Percentiles rank a stretch among this genome's conserved stretches.
Evolutionary conservation across 2,329 filamentous ascomycete species (phyloP).

Genomic region (Cordyceps cicadae): DNA sequence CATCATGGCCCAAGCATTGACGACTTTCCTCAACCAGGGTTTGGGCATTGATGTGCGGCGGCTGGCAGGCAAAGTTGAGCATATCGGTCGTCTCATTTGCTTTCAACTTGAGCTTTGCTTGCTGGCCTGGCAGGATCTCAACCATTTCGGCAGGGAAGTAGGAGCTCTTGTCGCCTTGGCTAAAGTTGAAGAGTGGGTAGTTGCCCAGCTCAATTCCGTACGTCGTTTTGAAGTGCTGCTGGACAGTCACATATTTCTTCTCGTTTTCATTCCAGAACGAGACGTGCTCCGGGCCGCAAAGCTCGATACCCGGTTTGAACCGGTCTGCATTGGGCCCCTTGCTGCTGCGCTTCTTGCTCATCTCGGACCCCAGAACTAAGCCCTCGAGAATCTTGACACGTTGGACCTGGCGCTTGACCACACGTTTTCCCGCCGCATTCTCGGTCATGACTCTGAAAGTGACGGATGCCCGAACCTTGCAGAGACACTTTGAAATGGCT

Average conservation of each 20-base stretch:
- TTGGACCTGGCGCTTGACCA: conserved; percentile 19
- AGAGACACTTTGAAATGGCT: conserved; percentile 28
- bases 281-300: conserved; percentile 25
- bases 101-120: conserved; percentile 50
- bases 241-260: conserved; percentile 29
- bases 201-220: conserved; percentile 28
- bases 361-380: conserved; percentile 20
- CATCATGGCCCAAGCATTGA: conserved; percentile 48
- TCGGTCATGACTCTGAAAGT: conserved; percentile 24
- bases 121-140: conserved; percentile 55
- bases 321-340: conserved; percentile 16
- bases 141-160: conserved; percentile 63
- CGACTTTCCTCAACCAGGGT: conserved; percentile 55
- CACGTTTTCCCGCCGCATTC: too few species aligned
- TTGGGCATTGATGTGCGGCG: conserved; percentile 56
- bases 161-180: conserved; percentile 44
- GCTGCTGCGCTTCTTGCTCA: conserved; percentile 12
- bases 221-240: conserved; percentile 35
- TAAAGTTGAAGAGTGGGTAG: conserved; percentile 59
- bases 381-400: conserved; percentile 23
- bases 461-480: conserved; percentile 30
- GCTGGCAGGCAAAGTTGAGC: conserved; percentile 64
- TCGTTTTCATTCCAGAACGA: conserved; percentile 24
- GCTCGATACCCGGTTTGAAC: conserved; percentile 20
- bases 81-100: conserved; percentile 56